These are phyloP conservation scores for Mortierella sp. DNA, from an alignment of 371 early-diverging fungal genomes.

Conservation along the genomic window DNA sequence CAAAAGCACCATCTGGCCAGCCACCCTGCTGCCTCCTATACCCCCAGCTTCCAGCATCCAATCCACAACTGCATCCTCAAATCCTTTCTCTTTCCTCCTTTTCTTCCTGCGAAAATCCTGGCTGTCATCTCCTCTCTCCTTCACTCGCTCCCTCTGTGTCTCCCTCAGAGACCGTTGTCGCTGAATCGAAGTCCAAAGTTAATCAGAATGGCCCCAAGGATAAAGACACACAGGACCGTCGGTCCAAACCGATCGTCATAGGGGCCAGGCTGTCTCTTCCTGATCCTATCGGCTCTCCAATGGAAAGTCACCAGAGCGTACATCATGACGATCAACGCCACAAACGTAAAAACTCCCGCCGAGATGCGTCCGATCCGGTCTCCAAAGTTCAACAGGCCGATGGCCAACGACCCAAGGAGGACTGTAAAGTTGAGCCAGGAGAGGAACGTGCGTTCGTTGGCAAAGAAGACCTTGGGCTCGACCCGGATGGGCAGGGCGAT, in stretches of 20 bases:
- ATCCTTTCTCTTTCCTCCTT: not conserved
- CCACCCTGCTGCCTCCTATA: not conserved
- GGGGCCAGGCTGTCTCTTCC: conserved; percentile 66
- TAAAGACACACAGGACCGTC: conserved; percentile 65
- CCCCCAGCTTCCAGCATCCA: not conserved
- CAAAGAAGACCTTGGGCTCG: conserved; percentile 98
- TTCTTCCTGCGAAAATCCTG: not conserved
- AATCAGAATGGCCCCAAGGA: conserved; percentile 81
- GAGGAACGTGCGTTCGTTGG: conserved; percentile 97
- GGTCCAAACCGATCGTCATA: conserved; percentile 72
- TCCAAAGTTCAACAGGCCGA: conserved; percentile 86
- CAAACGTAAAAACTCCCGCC: conserved; percentile 84
- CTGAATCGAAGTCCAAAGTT: conserved; percentile 67
- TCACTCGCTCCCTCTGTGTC: not conserved
- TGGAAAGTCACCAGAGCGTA: conserved; percentile 86
- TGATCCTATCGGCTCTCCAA: conserved; percentile 83
- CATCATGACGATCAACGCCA: conserved; percentile 79
- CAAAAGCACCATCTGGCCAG: not conserved
- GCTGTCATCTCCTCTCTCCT: not conserved
- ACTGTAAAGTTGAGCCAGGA: conserved; percentile 85
- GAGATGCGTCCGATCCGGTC: conserved; percentile 78
- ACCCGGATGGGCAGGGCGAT: conserved; percentile 89
- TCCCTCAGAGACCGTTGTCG: conserved; percentile 3
- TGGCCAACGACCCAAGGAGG: conserved; percentile 77
- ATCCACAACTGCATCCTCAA: not conserved